These are phyloP conservation scores for Hymenoscyphus scutula DNA, from an alignment of 2,329 filamentous ascomycete species.

Conservation along the genomic window DNA sequence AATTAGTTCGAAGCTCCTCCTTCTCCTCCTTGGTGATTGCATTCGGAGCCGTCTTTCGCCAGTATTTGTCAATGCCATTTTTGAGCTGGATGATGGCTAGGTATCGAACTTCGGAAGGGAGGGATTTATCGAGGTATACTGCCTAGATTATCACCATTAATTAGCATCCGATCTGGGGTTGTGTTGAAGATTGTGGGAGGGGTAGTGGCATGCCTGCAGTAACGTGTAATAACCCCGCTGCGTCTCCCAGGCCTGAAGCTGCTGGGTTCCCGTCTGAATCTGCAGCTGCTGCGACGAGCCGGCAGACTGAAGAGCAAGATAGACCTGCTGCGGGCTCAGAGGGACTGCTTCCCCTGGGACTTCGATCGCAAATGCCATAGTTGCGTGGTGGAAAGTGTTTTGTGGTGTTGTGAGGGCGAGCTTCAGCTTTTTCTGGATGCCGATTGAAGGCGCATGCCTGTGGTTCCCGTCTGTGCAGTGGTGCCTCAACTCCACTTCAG, in stretches of 20 bases:
- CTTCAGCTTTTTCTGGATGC: too few species aligned
- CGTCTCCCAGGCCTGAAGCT: constrained; percentile 70
- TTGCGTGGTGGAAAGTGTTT: background rate
- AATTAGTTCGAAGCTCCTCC: constrained; percentile 66
- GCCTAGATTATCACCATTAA: constrained; percentile 50
- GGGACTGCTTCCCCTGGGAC: constrained; percentile 78
- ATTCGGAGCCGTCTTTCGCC: constrained; percentile 65
- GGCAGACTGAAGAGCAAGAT: constrained; percentile 61
- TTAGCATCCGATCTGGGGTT: background rate
- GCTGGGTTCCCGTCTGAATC: constrained; percentile 63
- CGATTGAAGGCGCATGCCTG: too few species aligned
- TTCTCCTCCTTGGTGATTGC: constrained; percentile 76
- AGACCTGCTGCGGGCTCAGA: constrained; percentile 61
- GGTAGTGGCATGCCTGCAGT: constrained; percentile 55
- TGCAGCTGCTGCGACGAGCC: constrained; percentile 61
- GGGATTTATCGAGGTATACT: constrained; percentile 75
- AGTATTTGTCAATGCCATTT: constrained; percentile 93
- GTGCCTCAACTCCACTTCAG: too few species aligned
- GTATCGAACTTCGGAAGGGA: constrained; percentile 77
- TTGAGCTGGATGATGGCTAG: constrained; percentile 92
- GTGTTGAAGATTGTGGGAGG: background rate
- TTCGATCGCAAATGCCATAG: constrained; percentile 72
- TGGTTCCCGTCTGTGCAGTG: too few species aligned
- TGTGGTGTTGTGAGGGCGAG: background rate
- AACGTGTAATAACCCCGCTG: constrained; percentile 64